phyloP scores from a whole-genome alignment of 352 stramenopile genomes.

The Lagenidium giganteum region DNA sequence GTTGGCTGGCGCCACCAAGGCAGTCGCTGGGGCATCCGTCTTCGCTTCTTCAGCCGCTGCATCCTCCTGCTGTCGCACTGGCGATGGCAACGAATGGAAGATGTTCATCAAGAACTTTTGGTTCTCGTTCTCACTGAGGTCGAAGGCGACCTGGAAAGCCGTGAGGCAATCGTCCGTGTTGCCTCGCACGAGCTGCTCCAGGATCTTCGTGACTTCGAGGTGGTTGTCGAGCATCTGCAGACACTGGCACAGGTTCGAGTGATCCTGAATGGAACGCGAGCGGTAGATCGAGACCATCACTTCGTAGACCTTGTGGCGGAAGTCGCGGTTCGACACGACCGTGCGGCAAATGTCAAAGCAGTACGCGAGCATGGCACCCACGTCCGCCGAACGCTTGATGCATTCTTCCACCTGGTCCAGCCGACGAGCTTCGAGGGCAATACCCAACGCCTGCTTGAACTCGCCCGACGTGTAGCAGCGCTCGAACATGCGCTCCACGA shows the following conservation, averaged over 20 bases:
- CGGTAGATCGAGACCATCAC: conserved; percentile 83
- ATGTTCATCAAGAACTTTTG: conserved; percentile 94
- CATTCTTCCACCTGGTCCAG: conserved; percentile 90
- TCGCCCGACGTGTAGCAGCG: conserved; percentile 90
- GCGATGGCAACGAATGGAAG: conserved; percentile 67
- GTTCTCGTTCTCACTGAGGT: conserved; percentile 96
- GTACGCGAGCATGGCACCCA: conserved; percentile 76
- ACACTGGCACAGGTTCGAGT: conserved; percentile 73
- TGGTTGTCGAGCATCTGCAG: conserved; percentile 79
- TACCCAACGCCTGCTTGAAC: conserved; percentile 94
- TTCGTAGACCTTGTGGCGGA: conserved; percentile 89
- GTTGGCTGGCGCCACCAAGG: no score
- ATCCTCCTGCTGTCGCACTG: conserved; percentile 23
- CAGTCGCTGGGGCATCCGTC: conserved; percentile 18
- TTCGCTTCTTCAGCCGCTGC: conserved; percentile 31
- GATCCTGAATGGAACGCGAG: conserved; percentile 44
- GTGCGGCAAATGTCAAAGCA: conserved; percentile 90
- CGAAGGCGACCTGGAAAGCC: conserved; percentile 96
- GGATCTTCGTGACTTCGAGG: conserved; percentile 70
- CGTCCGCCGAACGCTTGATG: conserved; percentile 69
- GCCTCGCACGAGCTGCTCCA: conserved; percentile 73
- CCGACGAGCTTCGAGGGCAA: conserved; percentile 93
- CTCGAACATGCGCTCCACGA: conserved; percentile 97
- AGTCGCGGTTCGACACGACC: conserved; percentile 88
- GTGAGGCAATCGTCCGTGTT: conserved; percentile 73